Percentiles rank a stretch among this genome's conserved stretches.
These are phyloP conservation scores for Nicotiana undulata DNA, from an alignment of 257 asterid species.

Conservation along the genomic window DNA sequence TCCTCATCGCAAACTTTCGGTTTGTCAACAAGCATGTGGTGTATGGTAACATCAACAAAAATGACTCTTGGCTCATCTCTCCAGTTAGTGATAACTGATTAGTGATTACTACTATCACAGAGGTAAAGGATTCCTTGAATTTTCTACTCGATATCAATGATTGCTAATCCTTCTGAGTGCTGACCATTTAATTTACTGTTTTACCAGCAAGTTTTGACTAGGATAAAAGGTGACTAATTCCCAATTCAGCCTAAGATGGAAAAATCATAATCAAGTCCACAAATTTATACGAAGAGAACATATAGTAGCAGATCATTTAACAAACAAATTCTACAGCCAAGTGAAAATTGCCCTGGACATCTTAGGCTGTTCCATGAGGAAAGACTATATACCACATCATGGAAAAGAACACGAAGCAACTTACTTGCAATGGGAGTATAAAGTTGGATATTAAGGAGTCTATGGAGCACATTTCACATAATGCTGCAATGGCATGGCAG, in stretches of 20 bases:
- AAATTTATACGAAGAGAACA: too few relatives aligned
- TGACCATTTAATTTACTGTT: background rate
- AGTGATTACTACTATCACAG: background rate
- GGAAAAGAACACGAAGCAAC: conserved; percentile 18
- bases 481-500: conserved; percentile 88
- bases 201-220: background rate
- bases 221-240: background rate
- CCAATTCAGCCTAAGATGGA: too few relatives aligned
- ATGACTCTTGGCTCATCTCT: background rate
- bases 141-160: background rate
- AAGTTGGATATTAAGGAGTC: conserved; percentile 92
- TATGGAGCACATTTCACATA: conserved; percentile 84
- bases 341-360: background rate
- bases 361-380: background rate
- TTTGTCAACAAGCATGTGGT: background rate
- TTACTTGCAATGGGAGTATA: conserved; percentile 94
- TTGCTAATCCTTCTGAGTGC: background rate
- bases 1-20: background rate
- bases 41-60: background rate
- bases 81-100: background rate
- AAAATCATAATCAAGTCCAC: too few relatives aligned
- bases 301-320: background rate
- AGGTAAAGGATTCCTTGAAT: background rate
- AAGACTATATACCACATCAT: background rate
- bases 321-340: conserved; percentile 3